Base-by-base conservation (phyloP, 2,329 filamentous ascomycete species). In the Diaporthe batatas region DNA sequence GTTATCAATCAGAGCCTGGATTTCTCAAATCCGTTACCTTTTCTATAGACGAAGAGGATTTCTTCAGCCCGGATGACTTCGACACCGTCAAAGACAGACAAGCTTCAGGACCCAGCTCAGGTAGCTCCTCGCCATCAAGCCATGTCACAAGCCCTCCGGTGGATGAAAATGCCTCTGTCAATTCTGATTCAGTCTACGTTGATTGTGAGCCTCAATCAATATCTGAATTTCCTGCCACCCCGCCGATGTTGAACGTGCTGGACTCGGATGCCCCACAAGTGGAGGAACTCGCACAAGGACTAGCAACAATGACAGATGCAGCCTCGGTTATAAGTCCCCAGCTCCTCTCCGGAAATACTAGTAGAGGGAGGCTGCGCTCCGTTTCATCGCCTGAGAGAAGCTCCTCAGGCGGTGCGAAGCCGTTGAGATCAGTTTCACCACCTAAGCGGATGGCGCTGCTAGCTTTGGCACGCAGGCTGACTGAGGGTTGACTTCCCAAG, bases 21-120 rank as follows among this genome's bases (percentile, higher is more conserved):
- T 51, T 51, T n/a, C 47, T 51, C 6, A 51, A 51, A 51, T 51
- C n/a, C 25, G 7, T 51, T 10, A 51, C 47, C 21, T 51, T 51
- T 51, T 2, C 47, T 23, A 51, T 51, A 51, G n/a, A 51, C n/a
- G 6, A 51, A 51, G 47, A 51, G 23, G 6, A 51, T 51, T 51
- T 51, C 21, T 16, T 51, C n/a, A 51, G 47, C 47, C n/a, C n/a
- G n/a, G n/a, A 51, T 25, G n/a, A 51, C 47, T 51, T 51, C n/a
- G n/a, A 51, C 47, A 51, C 47, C 47, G n/a, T 51, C 25, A 16
- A 18, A 51, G n/a, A 51, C 47, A 51, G 47, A 16, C 21, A 25
- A 51, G 47, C 47, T n/a, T 51, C n/a, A 51, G 47, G 47, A 51
- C 25, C n/a, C n/a, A 51, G 47, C 47, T 51, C n/a, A 51, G 47